Conservation (phyloP, 495 filamentous ascomycete genomes). For the Podospora pseudocomata region DNA sequence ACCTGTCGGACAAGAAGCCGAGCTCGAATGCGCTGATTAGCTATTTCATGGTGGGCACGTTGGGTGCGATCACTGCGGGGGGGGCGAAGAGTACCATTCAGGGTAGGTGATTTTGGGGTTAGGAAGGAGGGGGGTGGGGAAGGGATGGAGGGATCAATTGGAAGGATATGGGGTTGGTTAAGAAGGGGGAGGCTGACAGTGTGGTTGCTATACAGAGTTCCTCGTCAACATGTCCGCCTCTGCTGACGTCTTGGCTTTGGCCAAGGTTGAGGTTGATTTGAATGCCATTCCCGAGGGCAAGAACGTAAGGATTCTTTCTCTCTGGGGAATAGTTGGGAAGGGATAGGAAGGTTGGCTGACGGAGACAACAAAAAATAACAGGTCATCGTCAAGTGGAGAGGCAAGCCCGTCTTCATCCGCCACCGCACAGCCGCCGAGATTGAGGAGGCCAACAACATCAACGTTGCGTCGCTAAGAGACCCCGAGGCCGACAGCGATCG, state of each 20-base stretch:
- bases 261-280: conserved; percentile 98
- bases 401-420: conserved; percentile 99
- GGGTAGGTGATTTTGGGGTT: conserved; percentile 51
- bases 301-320: conserved; percentile 65
- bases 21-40: conserved; percentile 78
- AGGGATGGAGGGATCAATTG: conserved; percentile 3
- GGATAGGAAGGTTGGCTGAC: not conserved
- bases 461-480: conserved; percentile 79
- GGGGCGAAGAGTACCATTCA: conserved; percentile 96
- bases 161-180: not conserved
- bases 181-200: conserved; percentile 16
- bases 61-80: conserved; percentile 84
- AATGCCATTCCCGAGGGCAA: conserved; percentile 93
- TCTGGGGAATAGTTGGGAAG: not conserved
- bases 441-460: conserved; percentile 72
- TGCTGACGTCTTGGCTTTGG: conserved; percentile 96
- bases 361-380: conserved; percentile 34
- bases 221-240: conserved; percentile 99
- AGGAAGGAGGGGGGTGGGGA: not conserved
- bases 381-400: conserved; percentile 99
- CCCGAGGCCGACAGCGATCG: conserved; percentile 87
- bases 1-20: conserved; percentile 62
- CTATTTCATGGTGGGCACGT: conserved; percentile 97
- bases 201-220: conserved; percentile 65
- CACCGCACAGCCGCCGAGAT: conserved; percentile 90